phyloP scores from a whole-genome alignment of 2,329 filamentous ascomycete species.

The Helminthosporium solani region DNA sequence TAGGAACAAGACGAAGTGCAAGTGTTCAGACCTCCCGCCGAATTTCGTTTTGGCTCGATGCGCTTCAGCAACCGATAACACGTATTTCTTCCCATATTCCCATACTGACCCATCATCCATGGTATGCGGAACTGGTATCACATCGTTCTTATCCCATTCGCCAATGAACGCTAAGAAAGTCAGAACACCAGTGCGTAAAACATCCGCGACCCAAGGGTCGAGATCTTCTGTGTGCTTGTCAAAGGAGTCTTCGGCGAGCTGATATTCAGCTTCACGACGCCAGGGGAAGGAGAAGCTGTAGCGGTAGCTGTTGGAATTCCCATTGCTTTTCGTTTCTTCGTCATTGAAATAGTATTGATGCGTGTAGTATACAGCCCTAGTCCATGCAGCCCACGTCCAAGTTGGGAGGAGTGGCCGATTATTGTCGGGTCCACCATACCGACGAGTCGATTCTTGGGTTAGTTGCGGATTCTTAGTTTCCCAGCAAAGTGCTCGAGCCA shows the following conservation, averaged over 20 bases:
- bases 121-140: background rate
- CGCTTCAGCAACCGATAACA: background rate
- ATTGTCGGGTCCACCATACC: background rate
- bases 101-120: slow-evolving; percentile 1
- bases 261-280: background rate
- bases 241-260: background rate
- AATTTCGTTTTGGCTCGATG: background rate
- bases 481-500: slow-evolving; percentile 1
- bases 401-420: background rate
- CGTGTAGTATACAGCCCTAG: background rate
- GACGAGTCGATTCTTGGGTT: background rate
- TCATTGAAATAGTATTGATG: slow-evolving; percentile 1
- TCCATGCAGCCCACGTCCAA: slow-evolving; percentile 1
- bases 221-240: background rate
- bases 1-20: background rate
- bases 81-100: background rate
- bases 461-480: slow-evolving; percentile 1
- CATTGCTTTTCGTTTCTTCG: background rate
- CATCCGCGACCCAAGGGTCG: background rate
- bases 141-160: background rate
- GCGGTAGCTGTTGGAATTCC: no score
- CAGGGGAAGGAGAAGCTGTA: background rate
- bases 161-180: background rate
- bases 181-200: background rate
- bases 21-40: background rate